Evolutionary conservation across 176 grass and related monocot species (phyloP).

Genomic region (Ampelocalamus luodianensis): DNA sequence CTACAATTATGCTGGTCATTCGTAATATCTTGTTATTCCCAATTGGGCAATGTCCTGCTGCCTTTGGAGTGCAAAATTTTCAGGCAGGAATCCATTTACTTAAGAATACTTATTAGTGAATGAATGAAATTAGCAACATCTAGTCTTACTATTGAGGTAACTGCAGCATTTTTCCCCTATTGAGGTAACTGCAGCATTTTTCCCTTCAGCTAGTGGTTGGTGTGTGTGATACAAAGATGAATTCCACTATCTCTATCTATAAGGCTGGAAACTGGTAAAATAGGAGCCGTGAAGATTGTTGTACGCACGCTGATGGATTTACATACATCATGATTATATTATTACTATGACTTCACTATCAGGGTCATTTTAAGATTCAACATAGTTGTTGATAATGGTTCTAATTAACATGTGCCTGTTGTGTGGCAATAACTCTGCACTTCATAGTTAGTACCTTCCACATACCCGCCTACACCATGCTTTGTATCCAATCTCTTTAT

Average conservation of each 20-base stretch:
- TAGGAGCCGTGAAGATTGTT: neutral
- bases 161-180: neutral
- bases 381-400: neutral
- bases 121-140: slow-evolving; percentile 16
- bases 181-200: neutral
- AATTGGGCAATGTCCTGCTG: slow-evolving; percentile 4
- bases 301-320: neutral
- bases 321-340: neutral
- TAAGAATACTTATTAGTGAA: neutral
- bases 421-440: neutral
- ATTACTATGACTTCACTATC: neutral
- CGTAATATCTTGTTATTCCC: neutral
- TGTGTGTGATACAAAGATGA: neutral
- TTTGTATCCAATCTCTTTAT: neutral
- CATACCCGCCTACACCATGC: neutral
- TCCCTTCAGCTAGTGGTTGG: neutral
- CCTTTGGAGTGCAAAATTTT: neutral
- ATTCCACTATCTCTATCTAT: neutral
- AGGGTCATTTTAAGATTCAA: neutral
- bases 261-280: slow-evolving; percentile 9
- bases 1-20: neutral
- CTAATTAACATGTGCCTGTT: neutral
- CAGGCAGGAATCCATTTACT: neutral
- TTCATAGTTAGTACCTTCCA: neutral
- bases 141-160: neutral